phyloP scores from a whole-genome alignment of 2,329 filamentous ascomycete genomes.

The Calonectria honghensis region DNA sequence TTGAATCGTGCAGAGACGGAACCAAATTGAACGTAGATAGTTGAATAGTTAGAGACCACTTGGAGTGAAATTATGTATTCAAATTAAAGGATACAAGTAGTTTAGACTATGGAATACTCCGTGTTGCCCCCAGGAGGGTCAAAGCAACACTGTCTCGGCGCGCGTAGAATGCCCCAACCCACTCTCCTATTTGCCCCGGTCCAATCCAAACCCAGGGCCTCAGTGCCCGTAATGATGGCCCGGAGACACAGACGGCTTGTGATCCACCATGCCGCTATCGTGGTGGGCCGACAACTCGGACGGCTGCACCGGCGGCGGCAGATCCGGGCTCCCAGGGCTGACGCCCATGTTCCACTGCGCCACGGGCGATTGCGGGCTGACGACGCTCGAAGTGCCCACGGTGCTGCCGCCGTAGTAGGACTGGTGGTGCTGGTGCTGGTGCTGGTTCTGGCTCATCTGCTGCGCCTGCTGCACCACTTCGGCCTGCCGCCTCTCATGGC shows the following conservation, averaged over 20 bases:
- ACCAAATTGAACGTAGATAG: no score
- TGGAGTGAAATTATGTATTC: no score
- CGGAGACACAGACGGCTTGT: slow-evolving; percentile 9
- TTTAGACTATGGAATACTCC: no score
- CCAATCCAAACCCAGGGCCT: neutral
- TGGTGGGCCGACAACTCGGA: slow-evolving; percentile 7
- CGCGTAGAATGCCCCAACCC: neutral
- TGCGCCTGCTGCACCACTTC: slow-evolving; percentile 14
- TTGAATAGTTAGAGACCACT: no score
- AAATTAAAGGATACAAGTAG: no score
- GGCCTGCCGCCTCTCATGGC: slow-evolving; percentile 8
- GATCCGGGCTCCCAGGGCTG: neutral
- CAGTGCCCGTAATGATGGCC: neutral
- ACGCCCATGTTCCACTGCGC: slow-evolving; percentile 6
- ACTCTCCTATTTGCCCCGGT: neutral
- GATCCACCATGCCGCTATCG: neutral
- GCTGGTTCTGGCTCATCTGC: slow-evolving; percentile 10
- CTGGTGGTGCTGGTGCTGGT: neutral
- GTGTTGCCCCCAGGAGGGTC: no score
- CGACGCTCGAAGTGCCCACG: neutral
- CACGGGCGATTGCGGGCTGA: slow-evolving; percentile 13
- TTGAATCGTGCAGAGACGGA: no score
- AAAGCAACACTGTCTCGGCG: no score
- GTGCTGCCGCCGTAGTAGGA: slow-evolving; percentile 27
- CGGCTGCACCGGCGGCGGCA: neutral